Percentiles rank a stretch among this genome's conserved stretches.
Conservation (phyloP, 495 filamentous ascomycete species). For the Neurospora sp. region DNA sequence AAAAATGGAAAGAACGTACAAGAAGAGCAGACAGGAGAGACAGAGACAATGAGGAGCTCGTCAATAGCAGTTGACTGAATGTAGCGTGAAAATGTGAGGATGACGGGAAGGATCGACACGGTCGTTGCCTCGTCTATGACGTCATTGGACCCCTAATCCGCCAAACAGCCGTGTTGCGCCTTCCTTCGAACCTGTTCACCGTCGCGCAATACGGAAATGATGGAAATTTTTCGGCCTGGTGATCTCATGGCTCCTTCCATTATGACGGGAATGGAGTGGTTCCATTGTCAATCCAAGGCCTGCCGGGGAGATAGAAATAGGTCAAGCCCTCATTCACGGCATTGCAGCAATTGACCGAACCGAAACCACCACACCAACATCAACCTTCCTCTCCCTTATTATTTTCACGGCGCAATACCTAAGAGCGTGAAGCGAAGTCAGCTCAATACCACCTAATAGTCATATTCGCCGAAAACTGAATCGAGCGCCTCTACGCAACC, state of each 20-base stretch:
- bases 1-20: not conserved
- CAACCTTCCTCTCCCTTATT: not conserved
- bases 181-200: not conserved
- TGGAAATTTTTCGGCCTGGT: not conserved
- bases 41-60: not conserved
- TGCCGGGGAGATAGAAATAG: not conserved
- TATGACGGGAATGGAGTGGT: not conserved
- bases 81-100: not conserved
- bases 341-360: not conserved
- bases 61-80: not conserved
- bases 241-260: not conserved
- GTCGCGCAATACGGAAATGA: not conserved
- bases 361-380: not conserved
- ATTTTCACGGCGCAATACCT: not conserved
- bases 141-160: not conserved
- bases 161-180: not conserved
- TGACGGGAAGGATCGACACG: not conserved
- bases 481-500: not conserved
- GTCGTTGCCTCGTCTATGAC: not conserved
- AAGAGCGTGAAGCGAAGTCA: not conserved
- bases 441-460: not conserved
- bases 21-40: not conserved
- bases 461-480: not conserved
- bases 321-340: not conserved
- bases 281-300: not conserved